Percentiles rank a stretch among this genome's conserved stretches.
phyloP scores from a whole-genome alignment of 2,329 filamentous ascomycete genomes.

The Alternaria ventricosa region DNA sequence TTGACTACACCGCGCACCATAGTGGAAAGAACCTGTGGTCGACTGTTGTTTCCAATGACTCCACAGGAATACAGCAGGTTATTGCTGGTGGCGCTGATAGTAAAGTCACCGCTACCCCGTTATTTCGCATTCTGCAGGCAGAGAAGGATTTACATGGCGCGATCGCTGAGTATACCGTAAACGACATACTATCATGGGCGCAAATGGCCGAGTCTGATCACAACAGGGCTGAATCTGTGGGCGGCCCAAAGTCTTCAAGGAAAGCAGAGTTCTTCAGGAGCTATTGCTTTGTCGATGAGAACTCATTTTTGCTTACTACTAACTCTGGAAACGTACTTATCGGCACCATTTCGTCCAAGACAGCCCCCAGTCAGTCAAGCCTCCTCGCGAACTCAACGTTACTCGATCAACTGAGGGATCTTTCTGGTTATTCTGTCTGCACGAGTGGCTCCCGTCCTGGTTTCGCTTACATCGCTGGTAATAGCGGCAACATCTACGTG shows the following conservation, averaged over 20 bases:
- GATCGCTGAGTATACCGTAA: constrained; percentile 33
- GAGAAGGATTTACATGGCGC: not conserved
- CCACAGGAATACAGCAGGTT: constrained; percentile 18
- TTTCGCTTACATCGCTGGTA: constrained; percentile 56
- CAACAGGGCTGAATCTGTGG: not conserved
- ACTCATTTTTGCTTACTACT: constrained; percentile 64
- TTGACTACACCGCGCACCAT: constrained; percentile 69
- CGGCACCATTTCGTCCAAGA: constrained; percentile 17
- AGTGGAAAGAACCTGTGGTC: constrained; percentile 93
- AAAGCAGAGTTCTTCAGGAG: constrained; percentile 59
- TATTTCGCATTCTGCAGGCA: constrained; percentile 7
- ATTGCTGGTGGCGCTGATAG: constrained; percentile 80
- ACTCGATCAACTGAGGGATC: constrained; percentile 42
- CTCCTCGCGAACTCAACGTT: constrained; percentile 32
- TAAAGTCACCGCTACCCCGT: constrained; percentile 51
- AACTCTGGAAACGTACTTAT: constrained; percentile 64
- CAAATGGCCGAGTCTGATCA: not conserved
- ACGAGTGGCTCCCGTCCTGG: constrained; percentile 45
- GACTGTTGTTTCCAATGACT: constrained; percentile 13
- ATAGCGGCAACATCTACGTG: constrained; percentile 52
- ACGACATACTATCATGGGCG: constrained; percentile 29
- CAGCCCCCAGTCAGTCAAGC: not conserved
- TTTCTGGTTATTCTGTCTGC: constrained; percentile 58
- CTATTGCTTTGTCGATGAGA: constrained; percentile 67
- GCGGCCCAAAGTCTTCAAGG: constrained; percentile 28